A percentile compares a stretch with the other conserved stretches of the same genome.
Evolutionary conservation across 176 grass and related monocot species (phyloP).

Genomic region (Rhynchospora breviuscula): DNA sequence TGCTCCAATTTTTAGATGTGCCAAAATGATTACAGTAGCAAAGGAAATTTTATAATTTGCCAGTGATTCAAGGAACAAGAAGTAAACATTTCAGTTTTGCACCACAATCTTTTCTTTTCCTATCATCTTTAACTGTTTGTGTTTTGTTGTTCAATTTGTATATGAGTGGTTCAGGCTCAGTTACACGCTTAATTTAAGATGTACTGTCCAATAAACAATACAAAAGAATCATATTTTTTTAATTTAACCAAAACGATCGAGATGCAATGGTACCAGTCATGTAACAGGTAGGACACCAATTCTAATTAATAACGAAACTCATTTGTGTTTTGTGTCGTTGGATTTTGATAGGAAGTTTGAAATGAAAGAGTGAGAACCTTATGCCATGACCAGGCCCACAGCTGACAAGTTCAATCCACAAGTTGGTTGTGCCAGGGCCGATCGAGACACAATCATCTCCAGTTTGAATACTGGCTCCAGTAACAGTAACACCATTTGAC

Average conservation of each 20-base stretch:
- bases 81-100: neutral
- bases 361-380: slow-evolving; percentile 13
- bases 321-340: neutral
- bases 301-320: neutral
- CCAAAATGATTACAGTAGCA: neutral
- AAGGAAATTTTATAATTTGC: neutral
- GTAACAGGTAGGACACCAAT: neutral
- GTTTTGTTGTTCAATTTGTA: neutral
- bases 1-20: slow-evolving; percentile 4
- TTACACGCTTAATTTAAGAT: neutral
- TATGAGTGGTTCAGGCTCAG: neutral
- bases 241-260: neutral
- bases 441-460: slow-evolving; percentile 72
- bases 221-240: neutral
- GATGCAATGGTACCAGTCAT: neutral
- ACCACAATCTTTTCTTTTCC: neutral
- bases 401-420: slow-evolving; percentile 49
- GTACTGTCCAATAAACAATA: neutral
- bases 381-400: slow-evolving; percentile 73
- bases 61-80: neutral
- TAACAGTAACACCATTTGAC: slow-evolving; percentile 37
- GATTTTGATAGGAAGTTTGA: neutral
- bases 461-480: slow-evolving; percentile 38
- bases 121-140: neutral
- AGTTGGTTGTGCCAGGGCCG: slow-evolving; percentile 46